These are phyloP conservation scores for Arachnopeziza araneosa DNA, from an alignment of 2,329 filamentous ascomycete genomes.

Conservation along the genomic window DNA sequence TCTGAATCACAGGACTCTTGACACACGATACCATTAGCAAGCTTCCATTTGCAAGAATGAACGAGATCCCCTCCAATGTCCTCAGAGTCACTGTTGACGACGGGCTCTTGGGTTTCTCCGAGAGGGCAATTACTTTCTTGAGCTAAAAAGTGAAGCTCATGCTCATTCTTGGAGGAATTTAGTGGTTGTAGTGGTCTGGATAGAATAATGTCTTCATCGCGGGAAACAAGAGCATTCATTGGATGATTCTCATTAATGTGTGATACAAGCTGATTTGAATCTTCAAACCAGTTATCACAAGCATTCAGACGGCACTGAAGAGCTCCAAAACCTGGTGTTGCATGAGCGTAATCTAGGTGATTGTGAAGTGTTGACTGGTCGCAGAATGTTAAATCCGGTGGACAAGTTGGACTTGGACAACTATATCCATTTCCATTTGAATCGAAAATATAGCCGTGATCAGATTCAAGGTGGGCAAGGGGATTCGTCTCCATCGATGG, in stretches of 20 bases:
- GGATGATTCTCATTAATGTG: slow-evolving; percentile 24
- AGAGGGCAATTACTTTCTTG: neutral
- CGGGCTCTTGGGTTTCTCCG: neutral
- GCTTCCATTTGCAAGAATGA: slow-evolving; percentile 27
- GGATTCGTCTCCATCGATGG: slow-evolving; percentile 19
- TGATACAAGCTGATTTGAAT: slow-evolving; percentile 19
- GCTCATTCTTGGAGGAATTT: neutral
- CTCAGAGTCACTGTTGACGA: neutral
- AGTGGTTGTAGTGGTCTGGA: neutral
- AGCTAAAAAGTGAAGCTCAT: neutral
- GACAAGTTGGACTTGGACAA: slow-evolving; percentile 26
- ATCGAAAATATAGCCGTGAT: slow-evolving; percentile 26
- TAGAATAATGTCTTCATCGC: neutral
- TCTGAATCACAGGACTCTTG: slow-evolving; percentile 24
- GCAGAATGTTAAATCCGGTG: slow-evolving; percentile 16
- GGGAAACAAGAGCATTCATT: slow-evolving; percentile 5
- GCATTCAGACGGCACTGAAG: slow-evolving; percentile 24
- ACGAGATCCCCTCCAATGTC: neutral
- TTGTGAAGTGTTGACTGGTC: slow-evolving; percentile 25
- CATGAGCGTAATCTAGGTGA: slow-evolving; percentile 27
- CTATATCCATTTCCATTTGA: slow-evolving; percentile 14
- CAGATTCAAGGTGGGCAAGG: slow-evolving; percentile 23
- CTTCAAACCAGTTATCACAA: slow-evolving; percentile 21
- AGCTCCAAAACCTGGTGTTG: slow-evolving; percentile 21
- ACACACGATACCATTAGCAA: slow-evolving; percentile 9